Evolutionary conservation across 257 asterid species (phyloP), one percentile per base, ranked within the genome.

Genomic region (Catharanthus roseus): DNA sequence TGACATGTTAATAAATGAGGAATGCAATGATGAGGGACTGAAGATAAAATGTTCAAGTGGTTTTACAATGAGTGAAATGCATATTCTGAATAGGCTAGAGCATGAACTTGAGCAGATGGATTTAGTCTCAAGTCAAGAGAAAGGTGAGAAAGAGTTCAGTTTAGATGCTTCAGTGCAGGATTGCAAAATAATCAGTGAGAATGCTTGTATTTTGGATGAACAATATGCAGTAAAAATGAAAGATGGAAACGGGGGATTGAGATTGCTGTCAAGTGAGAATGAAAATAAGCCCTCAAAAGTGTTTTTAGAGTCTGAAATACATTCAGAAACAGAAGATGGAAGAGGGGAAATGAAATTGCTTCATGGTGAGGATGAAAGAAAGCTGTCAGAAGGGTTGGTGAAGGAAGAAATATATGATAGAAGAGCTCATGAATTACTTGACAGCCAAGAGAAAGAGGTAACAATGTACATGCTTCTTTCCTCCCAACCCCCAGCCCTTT

Each of bases 41-140:
- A 45, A 72, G 41, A 62, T 7, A 18, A 51, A 60, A 12, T 21
- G 16, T 29, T 60, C 69, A 5, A 13, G 68, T 71, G 75, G 19
- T 19, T 21, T 71, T 28, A 36, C 10, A 15, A 33, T 34, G 29
- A 31, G 50, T 49, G 58, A 42, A 65, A 61, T 58, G 56, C 62
- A 61, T 61, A 57, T 13, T 45, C 4, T 60, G 36, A 64, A 29
- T 1, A 44, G 36, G 42, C 75, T 10, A 56, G 65, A 70, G 41
- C 16, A 10, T 55, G 67, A 28, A 44, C 16, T 24, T 16, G 16
- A 42, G 44, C 56, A 34, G n/a, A 47, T 41, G 34, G 15, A 56
- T 28, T 29, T 57, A 12, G 74, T 18, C 26, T 19, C 29, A 10
- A 15, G 23, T 13, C 29, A 49, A 8, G 71, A 51, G 11, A 36